Evolutionary conservation across 371 early-diverging fungal genomes (phyloP).

Genomic region (Saksenaea oblongispora): DNA sequence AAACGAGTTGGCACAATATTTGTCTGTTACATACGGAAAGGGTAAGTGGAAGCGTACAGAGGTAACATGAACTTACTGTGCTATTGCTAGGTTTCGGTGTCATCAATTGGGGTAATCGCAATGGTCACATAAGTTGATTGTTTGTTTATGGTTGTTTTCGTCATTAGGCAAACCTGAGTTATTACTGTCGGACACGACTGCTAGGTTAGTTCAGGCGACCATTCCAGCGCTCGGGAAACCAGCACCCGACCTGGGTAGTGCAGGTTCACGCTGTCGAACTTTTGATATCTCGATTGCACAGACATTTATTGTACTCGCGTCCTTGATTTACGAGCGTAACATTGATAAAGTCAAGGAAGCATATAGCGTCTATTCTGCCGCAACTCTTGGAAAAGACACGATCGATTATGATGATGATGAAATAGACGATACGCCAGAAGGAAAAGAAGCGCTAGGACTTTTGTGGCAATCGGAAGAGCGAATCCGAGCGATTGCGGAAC

Average conservation of each 20-base stretch:
- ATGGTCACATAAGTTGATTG: neutral
- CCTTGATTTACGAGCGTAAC: conserved; percentile 51
- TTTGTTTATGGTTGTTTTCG: neutral
- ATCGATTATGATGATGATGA: neutral
- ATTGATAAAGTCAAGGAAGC: conserved; percentile 41
- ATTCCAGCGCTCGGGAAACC: conserved; percentile 22
- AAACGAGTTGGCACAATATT: conserved; percentile 14
- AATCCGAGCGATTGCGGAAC: conserved; percentile 24
- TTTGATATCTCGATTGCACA: conserved; percentile 41
- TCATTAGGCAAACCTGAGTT: conserved; percentile 24
- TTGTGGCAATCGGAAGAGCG: conserved; percentile 31
- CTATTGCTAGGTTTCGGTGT: conserved; percentile 24
- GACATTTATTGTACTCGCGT: conserved; percentile 22
- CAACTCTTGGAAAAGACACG: neutral
- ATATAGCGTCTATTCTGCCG: neutral
- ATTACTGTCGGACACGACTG: conserved; percentile 18
- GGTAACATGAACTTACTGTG: neutral
- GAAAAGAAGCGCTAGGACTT: conserved; percentile 12
- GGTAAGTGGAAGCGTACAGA: conserved; percentile 5
- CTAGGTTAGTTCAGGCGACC: conserved; percentile 17
- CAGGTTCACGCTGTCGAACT: conserved; percentile 20
- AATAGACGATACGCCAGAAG: neutral
- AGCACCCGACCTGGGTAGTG: neutral
- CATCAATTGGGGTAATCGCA: conserved; percentile 40
- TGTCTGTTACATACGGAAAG: conserved; percentile 27